A percentile compares a stretch with the other conserved stretches of the same genome.
These are phyloP conservation scores for Quercus cerris DNA, from an alignment of 306 rosid species.

Conservation along the genomic window DNA sequence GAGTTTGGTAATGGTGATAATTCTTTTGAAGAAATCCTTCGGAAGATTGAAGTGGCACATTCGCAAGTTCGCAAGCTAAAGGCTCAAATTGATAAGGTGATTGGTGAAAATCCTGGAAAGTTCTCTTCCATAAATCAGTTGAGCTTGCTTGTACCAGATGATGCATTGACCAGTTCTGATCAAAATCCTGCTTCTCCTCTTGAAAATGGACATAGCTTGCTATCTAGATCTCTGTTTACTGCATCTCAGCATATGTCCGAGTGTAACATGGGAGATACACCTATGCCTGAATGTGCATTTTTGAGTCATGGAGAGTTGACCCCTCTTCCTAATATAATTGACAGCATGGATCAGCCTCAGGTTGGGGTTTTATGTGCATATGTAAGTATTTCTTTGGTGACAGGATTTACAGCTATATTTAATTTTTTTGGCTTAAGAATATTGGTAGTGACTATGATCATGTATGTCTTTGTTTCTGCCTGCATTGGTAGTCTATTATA, in stretches of 20 bases:
- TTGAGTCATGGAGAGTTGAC: conserved; percentile 30
- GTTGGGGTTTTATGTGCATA: conserved; percentile 24
- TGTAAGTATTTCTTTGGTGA: conserved; percentile 38
- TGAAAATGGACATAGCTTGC: conserved; percentile 22
- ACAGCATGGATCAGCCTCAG: conserved; percentile 30
- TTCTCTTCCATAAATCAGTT: conserved; percentile 32
- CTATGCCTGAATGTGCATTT: conserved; percentile 33
- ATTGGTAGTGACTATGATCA: conserved; percentile 1
- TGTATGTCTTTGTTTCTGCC: conserved; percentile 5
- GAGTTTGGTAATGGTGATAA: conserved; percentile 37
- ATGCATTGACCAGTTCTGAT: conserved; percentile 23
- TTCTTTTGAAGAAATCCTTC: conserved; percentile 35
- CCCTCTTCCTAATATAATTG: conserved; percentile 31
- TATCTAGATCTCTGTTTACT: conserved; percentile 28
- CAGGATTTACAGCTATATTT: not conserved
- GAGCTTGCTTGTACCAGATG: conserved; percentile 26
- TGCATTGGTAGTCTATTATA: conserved; percentile 1
- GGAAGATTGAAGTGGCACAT: conserved; percentile 46
- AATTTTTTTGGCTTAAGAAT: not conserved
- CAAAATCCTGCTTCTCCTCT: conserved; percentile 25
- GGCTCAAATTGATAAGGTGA: conserved; percentile 46
- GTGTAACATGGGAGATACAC: conserved; percentile 28
- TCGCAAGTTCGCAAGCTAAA: conserved; percentile 45
- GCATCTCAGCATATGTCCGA: conserved; percentile 38
- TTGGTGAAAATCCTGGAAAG: conserved; percentile 41